Evolutionary conservation across 495 filamentous ascomycete species (phyloP).

Genomic region (Jackrogersella multiformis): DNA sequence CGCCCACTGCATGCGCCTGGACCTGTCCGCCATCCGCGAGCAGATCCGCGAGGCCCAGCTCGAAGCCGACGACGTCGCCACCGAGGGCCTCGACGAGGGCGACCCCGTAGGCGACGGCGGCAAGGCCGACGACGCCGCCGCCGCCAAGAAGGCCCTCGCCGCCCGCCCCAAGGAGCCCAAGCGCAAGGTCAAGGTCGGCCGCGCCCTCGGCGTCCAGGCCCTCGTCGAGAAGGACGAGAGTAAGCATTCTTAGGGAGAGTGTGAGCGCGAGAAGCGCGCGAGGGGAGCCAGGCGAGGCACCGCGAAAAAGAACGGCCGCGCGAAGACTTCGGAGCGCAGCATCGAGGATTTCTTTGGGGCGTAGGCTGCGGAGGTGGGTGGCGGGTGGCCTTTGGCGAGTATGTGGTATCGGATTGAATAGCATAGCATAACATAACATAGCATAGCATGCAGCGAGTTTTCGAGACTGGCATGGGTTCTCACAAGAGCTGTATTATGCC

Average conservation of each 20-base stretch:
- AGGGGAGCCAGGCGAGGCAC: not conserved
- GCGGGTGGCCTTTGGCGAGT: no score
- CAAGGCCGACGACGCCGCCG: conserved; percentile 47
- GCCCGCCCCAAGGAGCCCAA: conserved; percentile 54
- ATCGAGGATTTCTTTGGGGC: not conserved
- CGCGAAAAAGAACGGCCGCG: not conserved
- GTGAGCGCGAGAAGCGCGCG: not conserved
- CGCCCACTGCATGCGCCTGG: conserved; percentile 91
- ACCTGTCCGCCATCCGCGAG: conserved; percentile 70
- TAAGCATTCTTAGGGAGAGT: conserved; percentile 47
- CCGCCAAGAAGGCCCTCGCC: conserved; percentile 43
- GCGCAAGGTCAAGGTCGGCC: conserved; percentile 78
- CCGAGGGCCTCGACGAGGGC: conserved; percentile 55
- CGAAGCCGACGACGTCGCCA: conserved; percentile 45
- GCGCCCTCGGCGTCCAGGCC: conserved; percentile 82
- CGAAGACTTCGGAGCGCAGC: not conserved
- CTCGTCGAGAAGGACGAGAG: conserved; percentile 83
- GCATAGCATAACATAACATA: not conserved
- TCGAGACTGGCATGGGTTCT: not conserved
- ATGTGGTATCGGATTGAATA: not conserved
- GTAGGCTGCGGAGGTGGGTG: not conserved
- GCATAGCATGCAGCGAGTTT: no score
- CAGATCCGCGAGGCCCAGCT: conserved; percentile 55
- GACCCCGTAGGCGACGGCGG: conserved; percentile 57
- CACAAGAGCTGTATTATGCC: no score